Conservation (phyloP, 805 yeast species). For the Saccharomycopsis fodiens region DNA sequence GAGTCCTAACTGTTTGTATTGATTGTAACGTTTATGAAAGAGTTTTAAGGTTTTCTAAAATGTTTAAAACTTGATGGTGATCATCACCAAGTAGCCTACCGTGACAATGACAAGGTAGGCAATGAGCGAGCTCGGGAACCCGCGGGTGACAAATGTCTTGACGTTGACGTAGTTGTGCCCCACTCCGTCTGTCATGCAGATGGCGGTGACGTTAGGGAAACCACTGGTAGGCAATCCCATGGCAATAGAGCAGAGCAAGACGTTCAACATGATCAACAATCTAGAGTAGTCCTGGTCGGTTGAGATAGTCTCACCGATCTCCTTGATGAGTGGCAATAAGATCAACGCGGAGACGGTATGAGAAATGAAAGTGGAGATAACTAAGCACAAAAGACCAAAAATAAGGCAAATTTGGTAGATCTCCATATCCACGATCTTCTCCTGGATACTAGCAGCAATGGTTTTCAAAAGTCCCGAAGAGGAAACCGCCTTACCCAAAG, state of each 20-base stretch:
- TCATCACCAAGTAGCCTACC: conserved; percentile 67
- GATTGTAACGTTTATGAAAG: no score
- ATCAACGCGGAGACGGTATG: conserved; percentile 97
- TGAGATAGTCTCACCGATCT: conserved; percentile 69
- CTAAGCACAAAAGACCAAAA: conserved; percentile 75
- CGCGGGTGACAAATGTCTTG: conserved; percentile 77
- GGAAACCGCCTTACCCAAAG: conserved; percentile 90
- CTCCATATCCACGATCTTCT: conserved; percentile 42
- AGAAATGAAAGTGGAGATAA: conserved; percentile 89
- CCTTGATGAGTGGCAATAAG: conserved; percentile 81
- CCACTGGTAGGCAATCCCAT: conserved; percentile 98
- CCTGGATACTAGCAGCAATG: conserved; percentile 65
- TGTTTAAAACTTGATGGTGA: not conserved
- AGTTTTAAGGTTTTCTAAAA: not conserved
- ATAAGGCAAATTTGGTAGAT: conserved; percentile 66
- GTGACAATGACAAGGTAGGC: conserved; percentile 68
- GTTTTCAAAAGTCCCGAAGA: conserved; percentile 80
- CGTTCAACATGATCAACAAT: conserved; percentile 59
- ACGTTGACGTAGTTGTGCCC: conserved; percentile 89
- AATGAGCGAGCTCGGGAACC: conserved; percentile 79
- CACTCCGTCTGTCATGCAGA: conserved; percentile 86
- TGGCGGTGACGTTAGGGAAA: conserved; percentile 96
- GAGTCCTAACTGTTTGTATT: no score
- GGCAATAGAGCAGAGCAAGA: conserved; percentile 79
- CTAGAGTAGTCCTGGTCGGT: conserved; percentile 69